Base-by-base conservation (phyloP, 768 basidiomycete species). In the Lentinula aciculospora region DNA sequence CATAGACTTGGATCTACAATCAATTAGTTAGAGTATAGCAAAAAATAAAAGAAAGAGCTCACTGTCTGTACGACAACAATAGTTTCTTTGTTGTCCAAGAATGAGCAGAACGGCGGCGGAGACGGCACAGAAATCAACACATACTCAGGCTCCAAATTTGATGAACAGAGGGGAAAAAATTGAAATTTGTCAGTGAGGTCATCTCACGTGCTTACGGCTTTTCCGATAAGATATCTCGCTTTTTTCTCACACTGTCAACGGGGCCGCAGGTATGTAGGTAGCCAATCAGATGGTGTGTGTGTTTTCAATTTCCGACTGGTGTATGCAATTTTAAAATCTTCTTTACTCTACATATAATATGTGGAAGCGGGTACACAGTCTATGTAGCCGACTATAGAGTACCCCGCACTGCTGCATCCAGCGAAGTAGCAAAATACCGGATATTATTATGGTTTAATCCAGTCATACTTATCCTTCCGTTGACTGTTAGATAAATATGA, bases 381-480 rank as follows among this genome's bases (percentile, higher is more conserved):
- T n/a, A n/a, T n/a, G n/a, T n/a, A n/a, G n/a, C n/a, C n/a, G n/a
- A n/a, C 58, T 60, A 45, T 46, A 31, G 15, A 37, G 17, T 19
- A 4, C 77, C 76, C 37, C 84, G 79, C 49, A 91, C 83, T 12
- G 79, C 88, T 67, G 73, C 78, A 73, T 93, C 89, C 61, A 94
- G 68, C 63, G 74, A 74, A 67, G 76, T 76, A 21, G 87, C 91
- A 78, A 93, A 84, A 69, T 89, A 89, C 34, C 71, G 58, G n/a
- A 96, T 71, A 72, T 95, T 97, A 59, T 76, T 67, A 46, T 74
- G 81, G 78, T 94, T 96, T 74, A 96, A 71, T 15, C 91, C 94
- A 3, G 94, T 92, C 94, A 98, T 96, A 57, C 92, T 94, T 65
- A 98, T 96, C 50, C 94, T 80, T 47, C 94, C 93, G 67, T 94